These are phyloP conservation scores for Lomentospora prolificans DNA, from an alignment of 2,329 filamentous ascomycete genomes.

Conservation along the genomic window DNA sequence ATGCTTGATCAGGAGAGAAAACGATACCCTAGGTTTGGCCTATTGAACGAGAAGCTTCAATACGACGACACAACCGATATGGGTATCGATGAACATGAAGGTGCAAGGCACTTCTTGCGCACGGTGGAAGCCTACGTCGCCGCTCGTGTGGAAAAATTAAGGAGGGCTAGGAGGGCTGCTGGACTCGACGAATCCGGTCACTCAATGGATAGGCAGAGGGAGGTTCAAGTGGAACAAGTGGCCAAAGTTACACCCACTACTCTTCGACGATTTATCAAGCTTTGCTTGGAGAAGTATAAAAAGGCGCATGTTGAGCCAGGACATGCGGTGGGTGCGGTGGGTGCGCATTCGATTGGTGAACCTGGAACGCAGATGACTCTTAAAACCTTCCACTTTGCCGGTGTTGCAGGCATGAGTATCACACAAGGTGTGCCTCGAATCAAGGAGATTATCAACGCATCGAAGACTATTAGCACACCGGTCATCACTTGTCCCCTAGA, in stretches of 20 bases:
- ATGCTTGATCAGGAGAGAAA: conserved; percentile 59
- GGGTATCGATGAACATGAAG: conserved; percentile 69
- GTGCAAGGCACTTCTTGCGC: conserved; percentile 70
- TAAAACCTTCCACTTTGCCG: conserved; percentile 99
- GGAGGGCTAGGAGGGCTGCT: conserved; percentile 37
- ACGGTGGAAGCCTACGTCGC: conserved; percentile 66
- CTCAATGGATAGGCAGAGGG: conserved; percentile 21
- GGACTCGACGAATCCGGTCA: conserved; percentile 33
- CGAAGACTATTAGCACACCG: conserved; percentile 84
- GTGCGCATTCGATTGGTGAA: conserved; percentile 95
- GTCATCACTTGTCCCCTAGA: conserved; percentile 81
- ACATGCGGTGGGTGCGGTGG: conserved; percentile 90
- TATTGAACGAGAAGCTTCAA: conserved; percentile 52
- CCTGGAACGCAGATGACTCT: conserved; percentile 98
- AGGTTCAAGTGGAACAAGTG: conserved; percentile 54
- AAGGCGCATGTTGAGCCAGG: conserved; percentile 88
- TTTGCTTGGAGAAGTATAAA: conserved; percentile 84
- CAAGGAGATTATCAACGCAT: conserved; percentile 99
- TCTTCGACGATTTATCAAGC: conserved; percentile 63
- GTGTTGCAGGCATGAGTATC: conserved; percentile 98
- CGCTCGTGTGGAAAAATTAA: conserved; percentile 51
- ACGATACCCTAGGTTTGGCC: conserved; percentile 50
- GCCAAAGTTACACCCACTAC: conserved; percentile 74
- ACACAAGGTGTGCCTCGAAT: conserved; percentile 99
- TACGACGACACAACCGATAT: conserved; percentile 63